phyloP scores from a whole-genome alignment of 352 stramenopile genomes.

The Elongisporangium senticosum region DNA sequence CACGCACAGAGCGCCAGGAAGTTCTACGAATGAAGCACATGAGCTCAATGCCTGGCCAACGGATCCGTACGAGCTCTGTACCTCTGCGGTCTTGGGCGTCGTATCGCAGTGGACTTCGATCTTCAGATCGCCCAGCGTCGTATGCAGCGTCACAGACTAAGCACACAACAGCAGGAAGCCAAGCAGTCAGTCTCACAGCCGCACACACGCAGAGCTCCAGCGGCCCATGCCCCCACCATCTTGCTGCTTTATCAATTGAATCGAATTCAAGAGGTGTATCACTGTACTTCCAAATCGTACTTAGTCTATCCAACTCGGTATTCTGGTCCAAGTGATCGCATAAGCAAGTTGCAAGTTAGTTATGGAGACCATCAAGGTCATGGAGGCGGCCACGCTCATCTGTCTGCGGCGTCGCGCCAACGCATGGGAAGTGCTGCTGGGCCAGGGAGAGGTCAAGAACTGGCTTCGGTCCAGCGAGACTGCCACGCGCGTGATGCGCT shows the following conservation, averaged over 20 bases:
- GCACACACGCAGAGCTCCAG: slow-evolving; percentile 2
- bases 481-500: slow-evolving; percentile 47
- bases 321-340: background rate
- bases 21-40: slow-evolving; percentile 68
- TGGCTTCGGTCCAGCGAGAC: slow-evolving; percentile 42
- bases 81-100: slow-evolving; percentile 79
- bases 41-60: background rate
- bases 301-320: background rate
- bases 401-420: slow-evolving; percentile 13
- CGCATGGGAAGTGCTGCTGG: slow-evolving; percentile 54
- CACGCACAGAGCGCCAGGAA: slow-evolving; percentile 94
- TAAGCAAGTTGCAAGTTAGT: background rate
- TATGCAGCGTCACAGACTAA: slow-evolving; percentile 94
- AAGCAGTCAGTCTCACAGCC: slow-evolving; percentile 4
- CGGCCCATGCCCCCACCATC: background rate
- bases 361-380: background rate
- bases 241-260: background rate
- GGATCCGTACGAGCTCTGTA: slow-evolving; percentile 10
- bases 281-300: background rate
- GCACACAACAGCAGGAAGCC: slow-evolving; percentile 2
- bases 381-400: slow-evolving; percentile 18
- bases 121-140: slow-evolving; percentile 93
- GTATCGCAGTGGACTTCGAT: slow-evolving; percentile 97
- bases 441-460: slow-evolving; percentile 63
- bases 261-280: background rate